Conservation (phyloP, 495 filamentous ascomycete genomes). For the Pseudevernia furfuracea region DNA sequence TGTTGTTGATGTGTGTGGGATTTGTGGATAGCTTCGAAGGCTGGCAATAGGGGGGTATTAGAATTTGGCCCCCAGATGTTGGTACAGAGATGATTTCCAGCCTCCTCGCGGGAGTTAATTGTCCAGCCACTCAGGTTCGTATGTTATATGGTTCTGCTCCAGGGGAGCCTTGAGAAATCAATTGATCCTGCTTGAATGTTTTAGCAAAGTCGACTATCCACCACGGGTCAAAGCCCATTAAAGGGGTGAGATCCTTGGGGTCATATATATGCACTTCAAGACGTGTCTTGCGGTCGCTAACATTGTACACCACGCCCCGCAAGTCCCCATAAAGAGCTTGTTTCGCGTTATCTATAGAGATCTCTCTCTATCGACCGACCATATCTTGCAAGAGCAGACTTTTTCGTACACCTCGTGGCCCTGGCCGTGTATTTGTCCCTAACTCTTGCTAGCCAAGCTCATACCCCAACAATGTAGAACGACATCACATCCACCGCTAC, state of each 20-base stretch:
- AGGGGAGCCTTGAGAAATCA: no score
- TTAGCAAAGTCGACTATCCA: no score
- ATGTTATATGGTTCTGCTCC: no score
- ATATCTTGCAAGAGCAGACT: background rate
- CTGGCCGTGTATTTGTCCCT: background rate
- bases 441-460: background rate
- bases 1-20: no score
- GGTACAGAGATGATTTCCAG: no score
- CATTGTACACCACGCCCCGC: constrained; percentile 1
- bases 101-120: no score
- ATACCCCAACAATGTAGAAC: background rate
- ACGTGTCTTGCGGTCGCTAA: background rate
- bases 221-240: background rate
- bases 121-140: no score
- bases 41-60: no score
- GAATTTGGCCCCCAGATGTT: no score
- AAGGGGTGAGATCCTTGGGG: background rate
- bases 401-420: background rate
- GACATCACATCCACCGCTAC: background rate
- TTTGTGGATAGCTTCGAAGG: no score
- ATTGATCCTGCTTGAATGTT: no score
- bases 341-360: background rate
- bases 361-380: constrained; percentile 1
- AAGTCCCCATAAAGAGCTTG: constrained; percentile 1
- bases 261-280: background rate